Base-by-base conservation (phyloP, 176 grass and related monocot genomes). In the Phoenix roebelenii region DNA sequence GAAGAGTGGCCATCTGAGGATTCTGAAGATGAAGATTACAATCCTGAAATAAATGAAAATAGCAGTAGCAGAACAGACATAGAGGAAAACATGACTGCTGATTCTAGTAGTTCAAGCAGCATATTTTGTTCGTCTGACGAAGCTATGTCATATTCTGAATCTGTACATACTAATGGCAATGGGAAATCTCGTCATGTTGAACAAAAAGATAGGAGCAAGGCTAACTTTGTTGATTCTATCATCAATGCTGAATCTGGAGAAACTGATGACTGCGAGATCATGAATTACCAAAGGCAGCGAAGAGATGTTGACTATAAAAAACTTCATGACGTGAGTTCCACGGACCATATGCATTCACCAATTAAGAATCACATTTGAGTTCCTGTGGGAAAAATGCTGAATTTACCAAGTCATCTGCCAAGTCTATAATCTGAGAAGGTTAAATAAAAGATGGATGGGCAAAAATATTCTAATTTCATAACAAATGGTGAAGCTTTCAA, bases 1-100 rank as follows among this genome's bases (percentile, higher is more conserved):
- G 72, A 88, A 75, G 87, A 85, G 65, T 98, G 87, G 93, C 79
- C 86, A 70, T 92, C 87, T 85, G 93, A 98, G 73, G 89, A 98
- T 80, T 98, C 93, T 73, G 93, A 75, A 55, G 93, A 92, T 74
- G 81, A 92, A 65, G 93, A 98, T 73, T 98, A 98, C n/a, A 72
- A 85, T 71, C 93, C 93, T 50, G 81, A 85, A 71, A 69, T 67
- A 79, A 79, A 84, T 63, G 83, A 84, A 23, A 76, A 65, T 49
- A 71, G 73, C 61, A 68, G 64, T 58, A 84, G 77, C 73, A 61
- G 57, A 70, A 70, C 60, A 23, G 76, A 61, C 60, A 78, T 54
- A 35, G 78, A 80, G 76, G 78, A 83, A 77, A 74, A 55, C 56
- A 71, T 72, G 53, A 85, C 62, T 48, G 79, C 75, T 48, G 69